Evolutionary conservation across 768 basidiomycete genomes (phyloP).

Genomic region (Termitomyces sp.): DNA sequence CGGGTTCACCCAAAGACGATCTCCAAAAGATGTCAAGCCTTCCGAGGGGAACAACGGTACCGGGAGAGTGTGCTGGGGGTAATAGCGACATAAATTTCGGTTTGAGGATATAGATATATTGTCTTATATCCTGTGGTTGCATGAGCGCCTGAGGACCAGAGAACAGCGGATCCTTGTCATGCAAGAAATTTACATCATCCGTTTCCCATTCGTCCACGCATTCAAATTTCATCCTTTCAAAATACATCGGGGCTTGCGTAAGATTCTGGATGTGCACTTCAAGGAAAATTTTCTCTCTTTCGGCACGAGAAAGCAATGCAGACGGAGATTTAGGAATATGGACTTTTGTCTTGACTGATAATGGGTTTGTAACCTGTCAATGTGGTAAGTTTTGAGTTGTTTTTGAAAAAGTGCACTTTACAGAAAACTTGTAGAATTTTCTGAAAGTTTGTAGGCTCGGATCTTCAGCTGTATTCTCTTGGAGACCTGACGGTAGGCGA

Average conservation of each 20-base stretch:
- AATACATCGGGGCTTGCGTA: conserved; percentile 69
- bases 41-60: conserved; percentile 75
- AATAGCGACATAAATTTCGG: conserved; percentile 40
- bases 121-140: conserved; percentile 79
- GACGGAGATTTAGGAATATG: conserved; percentile 72
- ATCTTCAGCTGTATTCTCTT: conserved; percentile 48
- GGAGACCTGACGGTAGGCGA: conserved; percentile 41
- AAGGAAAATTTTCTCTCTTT: conserved; percentile 82
- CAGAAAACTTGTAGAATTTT: conserved; percentile 89
- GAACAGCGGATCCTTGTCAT: conserved; percentile 37
- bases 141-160: conserved; percentile 63
- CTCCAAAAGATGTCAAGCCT: conserved; percentile 86
- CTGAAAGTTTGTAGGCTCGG: conserved; percentile 64
- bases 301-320: conserved; percentile 52
- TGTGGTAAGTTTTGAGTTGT: background rate
- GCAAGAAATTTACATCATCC: conserved; percentile 45
- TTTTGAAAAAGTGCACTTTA: conserved; percentile 31
- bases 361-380: conserved; percentile 81
- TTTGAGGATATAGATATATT: conserved; percentile 80
- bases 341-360: conserved; percentile 94
- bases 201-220: conserved; percentile 62
- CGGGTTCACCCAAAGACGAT: conserved; percentile 80
- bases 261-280: conserved; percentile 92
- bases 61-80: conserved; percentile 52
- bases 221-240: conserved; percentile 78